These are phyloP conservation scores for Carnegiea gigantea DNA, from an alignment of 179 eudicot genomes.

Conservation along the genomic window DNA sequence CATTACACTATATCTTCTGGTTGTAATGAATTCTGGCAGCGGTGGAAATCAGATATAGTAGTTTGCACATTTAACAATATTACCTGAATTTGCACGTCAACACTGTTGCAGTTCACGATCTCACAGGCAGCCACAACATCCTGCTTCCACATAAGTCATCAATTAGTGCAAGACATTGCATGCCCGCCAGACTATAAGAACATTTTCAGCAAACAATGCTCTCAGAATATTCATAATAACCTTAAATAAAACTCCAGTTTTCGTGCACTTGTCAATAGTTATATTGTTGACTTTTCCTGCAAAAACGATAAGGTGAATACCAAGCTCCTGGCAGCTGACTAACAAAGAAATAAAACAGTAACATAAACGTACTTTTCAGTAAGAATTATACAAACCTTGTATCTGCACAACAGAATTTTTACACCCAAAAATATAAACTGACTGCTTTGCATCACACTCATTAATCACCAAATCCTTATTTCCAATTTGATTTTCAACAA, in stretches of 20 bases:
- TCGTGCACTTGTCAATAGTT: constrained; percentile 90
- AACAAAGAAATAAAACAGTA: not conserved
- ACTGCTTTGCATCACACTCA: constrained; percentile 83
- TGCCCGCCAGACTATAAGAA: not conserved
- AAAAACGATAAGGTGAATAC: constrained; percentile 7
- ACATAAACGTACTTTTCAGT: not conserved
- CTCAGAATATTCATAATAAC: constrained; percentile 38
- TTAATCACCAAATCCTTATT: constrained; percentile 66
- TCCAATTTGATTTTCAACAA: constrained; percentile 85
- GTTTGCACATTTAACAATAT: not conserved
- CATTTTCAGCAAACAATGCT: not conserved
- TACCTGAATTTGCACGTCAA: constrained; percentile 99
- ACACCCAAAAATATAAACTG: constrained; percentile 86
- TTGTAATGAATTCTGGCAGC: constrained; percentile 4
- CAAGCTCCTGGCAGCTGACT: constrained; percentile 3
- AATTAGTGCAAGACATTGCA: constrained; percentile 7
- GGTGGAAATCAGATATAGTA: not conserved
- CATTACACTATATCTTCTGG: not conserved
- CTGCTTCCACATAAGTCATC: constrained; percentile 37
- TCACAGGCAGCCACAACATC: constrained; percentile 99
- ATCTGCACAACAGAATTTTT: constrained; percentile 82
- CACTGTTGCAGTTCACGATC: constrained; percentile 85
- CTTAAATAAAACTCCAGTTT: constrained; percentile 86
- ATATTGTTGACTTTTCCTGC: constrained; percentile 98
- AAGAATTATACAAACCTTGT: constrained; percentile 52